Evolutionary conservation across 2,329 filamentous ascomycete species (phyloP).

Genomic region (Nannizziopsis arthrosporioides): DNA sequence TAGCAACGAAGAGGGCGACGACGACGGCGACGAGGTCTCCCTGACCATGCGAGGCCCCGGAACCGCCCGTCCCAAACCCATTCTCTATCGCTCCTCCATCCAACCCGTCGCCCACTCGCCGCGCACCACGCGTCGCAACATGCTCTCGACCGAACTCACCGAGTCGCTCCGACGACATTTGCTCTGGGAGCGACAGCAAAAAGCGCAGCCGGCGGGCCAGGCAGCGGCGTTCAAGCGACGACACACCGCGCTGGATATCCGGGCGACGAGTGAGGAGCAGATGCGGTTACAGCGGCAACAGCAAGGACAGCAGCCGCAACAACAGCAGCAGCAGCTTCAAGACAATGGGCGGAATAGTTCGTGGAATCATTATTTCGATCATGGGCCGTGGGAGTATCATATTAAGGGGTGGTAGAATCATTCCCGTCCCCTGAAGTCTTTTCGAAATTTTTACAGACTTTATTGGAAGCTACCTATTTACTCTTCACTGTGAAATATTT

Average conservation of each 20-base stretch:
- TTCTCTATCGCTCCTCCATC: conserved; percentile 56
- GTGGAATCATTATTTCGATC: conserved; percentile 77
- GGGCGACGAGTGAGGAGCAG: conserved; percentile 18
- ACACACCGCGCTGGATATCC: conserved; percentile 80
- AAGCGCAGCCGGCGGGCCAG: conserved; percentile 55
- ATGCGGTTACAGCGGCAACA: conserved; percentile 36
- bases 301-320: conserved; percentile 15
- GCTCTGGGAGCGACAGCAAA: conserved; percentile 90
- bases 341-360: conserved; percentile 57
- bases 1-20: conserved; percentile 11
- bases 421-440: no score
- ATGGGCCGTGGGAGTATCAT: conserved; percentile 74
- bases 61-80: conserved; percentile 65
- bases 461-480: no score
- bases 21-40: conserved; percentile 49
- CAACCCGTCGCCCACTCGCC: conserved; percentile 75
- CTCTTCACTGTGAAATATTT: no score
- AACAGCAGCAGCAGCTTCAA: conserved; percentile 36
- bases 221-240: conserved; percentile 78
- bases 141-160: conserved; percentile 88
- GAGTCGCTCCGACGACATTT: conserved; percentile 85
- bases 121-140: conserved; percentile 81
- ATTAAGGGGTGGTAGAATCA: conserved; percentile 77
- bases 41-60: conserved; percentile 52
- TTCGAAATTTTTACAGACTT: no score